Base-by-base conservation (phyloP, 192 early-diverging fungal genomes). In the Coemansia sp. region DNA sequence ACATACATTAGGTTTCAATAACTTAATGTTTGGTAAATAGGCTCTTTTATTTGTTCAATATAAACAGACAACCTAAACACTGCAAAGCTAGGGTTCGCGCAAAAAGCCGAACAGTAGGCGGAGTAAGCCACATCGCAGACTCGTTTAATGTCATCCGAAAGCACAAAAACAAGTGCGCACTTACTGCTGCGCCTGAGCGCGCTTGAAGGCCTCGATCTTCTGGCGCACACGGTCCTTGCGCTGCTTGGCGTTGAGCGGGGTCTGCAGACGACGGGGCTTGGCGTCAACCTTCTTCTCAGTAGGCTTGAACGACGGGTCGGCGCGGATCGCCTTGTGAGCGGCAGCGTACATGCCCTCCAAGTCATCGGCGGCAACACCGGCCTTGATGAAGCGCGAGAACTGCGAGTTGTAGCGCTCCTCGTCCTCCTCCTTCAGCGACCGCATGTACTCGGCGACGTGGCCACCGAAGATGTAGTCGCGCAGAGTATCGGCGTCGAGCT, bases 361-460 rank as follows among this genome's bases (percentile, higher is more conserved):
- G 74, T 89, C 90, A 69, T 96, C 97, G 57, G 93, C 84, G 52
- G 85, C 74, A 65, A 97, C 82, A 59, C 89, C 95, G 58, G 87
- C 85, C 83, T 87, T 93, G 72, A 99, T 86, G 90, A 90, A 97
- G 72, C 84, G 85, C 63, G 94, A 85, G 82, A 99, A 99, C 82
- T 97, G 94, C 68, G 88, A 83, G 86, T 94, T 96, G 89, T 91
- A 97, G 60, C 87, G 86, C 77, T 99, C 97, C 86, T 95, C 94
- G 78, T 99, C 97, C 85, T 99, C 97, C 82, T 97, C 95, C 84
- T 94, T 87, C 67, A 99, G 92, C 84, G 88, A 86, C 72, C 90
- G 91, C 94, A 99, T 99, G 89, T 96, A 99, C 73, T 97, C 94
- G 65, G 93, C 86, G 62, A 98, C 92, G 86, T 97, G 97, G 72